phyloP scores from a whole-genome alignment of 495 filamentous ascomycete genomes.

The Penicillium chermesinum region DNA sequence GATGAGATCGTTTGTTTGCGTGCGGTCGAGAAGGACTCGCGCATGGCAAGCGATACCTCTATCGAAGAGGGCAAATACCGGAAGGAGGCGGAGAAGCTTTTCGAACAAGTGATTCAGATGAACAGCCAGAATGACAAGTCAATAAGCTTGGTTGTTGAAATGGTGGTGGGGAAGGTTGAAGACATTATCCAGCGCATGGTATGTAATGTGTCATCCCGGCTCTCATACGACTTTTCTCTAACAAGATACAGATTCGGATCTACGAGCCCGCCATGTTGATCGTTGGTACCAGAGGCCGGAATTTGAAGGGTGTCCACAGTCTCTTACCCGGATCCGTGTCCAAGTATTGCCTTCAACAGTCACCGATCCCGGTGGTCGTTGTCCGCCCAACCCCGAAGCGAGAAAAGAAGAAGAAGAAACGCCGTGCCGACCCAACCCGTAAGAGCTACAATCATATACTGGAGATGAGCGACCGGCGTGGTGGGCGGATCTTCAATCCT shows the following conservation, averaged over 20 bases:
- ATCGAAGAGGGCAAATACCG: slow-evolving; percentile 73
- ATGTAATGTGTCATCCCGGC: too few relatives aligned
- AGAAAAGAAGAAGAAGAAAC: slow-evolving; percentile 86
- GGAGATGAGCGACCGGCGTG: slow-evolving; percentile 49
- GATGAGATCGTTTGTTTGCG: slow-evolving; percentile 93
- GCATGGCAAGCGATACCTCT: slow-evolving; percentile 59
- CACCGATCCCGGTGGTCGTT: slow-evolving; percentile 94
- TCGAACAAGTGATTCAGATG: slow-evolving; percentile 77
- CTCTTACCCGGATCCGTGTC: slow-evolving; percentile 90
- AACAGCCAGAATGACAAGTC: slow-evolving; percentile 73
- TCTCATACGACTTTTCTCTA: slow-evolving; percentile 5
- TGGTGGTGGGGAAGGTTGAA: slow-evolving; percentile 87
- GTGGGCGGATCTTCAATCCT: slow-evolving; percentile 52
- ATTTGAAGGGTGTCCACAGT: slow-evolving; percentile 80
- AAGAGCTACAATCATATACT: slow-evolving; percentile 79
- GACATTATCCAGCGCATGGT: slow-evolving; percentile 92
- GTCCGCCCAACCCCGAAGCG: slow-evolving; percentile 88
- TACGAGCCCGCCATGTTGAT: slow-evolving; percentile 95
- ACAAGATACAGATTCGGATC: slow-evolving; percentile 67
- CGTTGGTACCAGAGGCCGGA: slow-evolving; percentile 86
- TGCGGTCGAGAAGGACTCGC: slow-evolving; percentile 81
- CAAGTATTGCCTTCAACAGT: slow-evolving; percentile 95
- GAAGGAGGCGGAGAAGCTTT: slow-evolving; percentile 67
- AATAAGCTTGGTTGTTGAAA: slow-evolving; percentile 83
- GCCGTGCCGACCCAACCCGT: slow-evolving; percentile 69